Evolutionary conservation across 2,329 filamentous ascomycete species (phyloP).

Genomic region (Juglanconis juglandina): DNA sequence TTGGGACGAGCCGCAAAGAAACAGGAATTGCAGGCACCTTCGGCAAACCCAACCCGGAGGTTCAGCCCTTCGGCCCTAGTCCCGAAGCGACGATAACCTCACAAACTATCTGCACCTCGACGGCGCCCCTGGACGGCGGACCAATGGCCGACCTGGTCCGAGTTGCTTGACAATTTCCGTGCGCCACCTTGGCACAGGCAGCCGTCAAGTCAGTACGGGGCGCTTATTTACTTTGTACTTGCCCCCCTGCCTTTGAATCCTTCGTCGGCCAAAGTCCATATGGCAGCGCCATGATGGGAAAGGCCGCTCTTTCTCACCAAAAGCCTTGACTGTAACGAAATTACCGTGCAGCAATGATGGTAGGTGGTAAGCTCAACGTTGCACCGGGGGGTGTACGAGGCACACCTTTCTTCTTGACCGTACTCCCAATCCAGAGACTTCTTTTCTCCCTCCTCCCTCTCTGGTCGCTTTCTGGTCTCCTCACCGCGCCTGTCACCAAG

Average conservation of each 20-base stretch:
- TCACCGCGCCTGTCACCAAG: not conserved
- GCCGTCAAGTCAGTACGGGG: not conserved
- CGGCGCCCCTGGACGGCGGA: not conserved
- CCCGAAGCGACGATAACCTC: conserved; percentile 1
- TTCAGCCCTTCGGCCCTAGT: not conserved
- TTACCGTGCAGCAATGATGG: not conserved
- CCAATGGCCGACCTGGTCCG: not conserved
- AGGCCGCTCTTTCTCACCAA: no score
- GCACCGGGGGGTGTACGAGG: conserved; percentile 1
- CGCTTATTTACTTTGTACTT: not conserved
- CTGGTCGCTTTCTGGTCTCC: not conserved
- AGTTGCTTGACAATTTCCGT: not conserved
- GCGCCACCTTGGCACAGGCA: not conserved
- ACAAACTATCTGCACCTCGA: not conserved
- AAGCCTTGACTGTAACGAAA: conserved; percentile 2
- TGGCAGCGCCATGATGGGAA: no score
- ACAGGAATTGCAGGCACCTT: not conserved
- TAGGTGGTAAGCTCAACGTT: not conserved
- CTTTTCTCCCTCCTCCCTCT: not conserved
- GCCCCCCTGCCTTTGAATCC: not conserved
- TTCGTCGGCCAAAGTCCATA: not conserved
- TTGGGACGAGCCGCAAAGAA: not conserved
- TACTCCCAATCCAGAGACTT: not conserved
- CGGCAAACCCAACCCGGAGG: conserved; percentile 2
- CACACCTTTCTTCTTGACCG: conserved; percentile 8